These are phyloP conservation scores for Pugionium cornutum DNA, from an alignment of 345 rosid genomes.

Conservation along the genomic window DNA sequence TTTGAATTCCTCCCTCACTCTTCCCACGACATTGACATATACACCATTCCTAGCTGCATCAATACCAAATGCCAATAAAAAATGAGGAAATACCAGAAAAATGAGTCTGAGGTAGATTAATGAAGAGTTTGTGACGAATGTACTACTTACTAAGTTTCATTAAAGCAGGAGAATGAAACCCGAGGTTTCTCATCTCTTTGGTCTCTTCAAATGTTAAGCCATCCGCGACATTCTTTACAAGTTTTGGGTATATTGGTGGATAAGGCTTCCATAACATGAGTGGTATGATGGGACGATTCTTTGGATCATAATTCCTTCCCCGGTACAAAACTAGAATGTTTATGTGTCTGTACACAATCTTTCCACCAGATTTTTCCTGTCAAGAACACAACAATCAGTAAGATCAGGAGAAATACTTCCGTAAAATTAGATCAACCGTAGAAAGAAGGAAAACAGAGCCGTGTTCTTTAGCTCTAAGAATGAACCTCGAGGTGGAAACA, in stretches of 20 bases:
- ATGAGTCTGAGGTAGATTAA: neutral
- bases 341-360: slow-evolving; percentile 59
- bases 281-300: slow-evolving; percentile 66
- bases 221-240: slow-evolving; percentile 69
- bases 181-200: slow-evolving; percentile 74
- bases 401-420: slow-evolving; percentile 36
- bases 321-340: slow-evolving; percentile 72
- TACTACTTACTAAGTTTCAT: slow-evolving; percentile 66
- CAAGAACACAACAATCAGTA: slow-evolving; percentile 33
- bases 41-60: slow-evolving; percentile 88
- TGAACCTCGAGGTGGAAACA: slow-evolving; percentile 85
- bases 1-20: slow-evolving; percentile 63
- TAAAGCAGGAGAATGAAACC: slow-evolving; percentile 56
- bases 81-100: neutral
- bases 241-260: slow-evolving; percentile 79
- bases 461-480: slow-evolving; percentile 8
- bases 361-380: slow-evolving; percentile 86
- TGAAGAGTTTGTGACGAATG: neutral
- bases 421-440: neutral
- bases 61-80: slow-evolving; percentile 5
- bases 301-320: slow-evolving; percentile 75
- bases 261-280: slow-evolving; percentile 94
- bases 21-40: slow-evolving; percentile 73
- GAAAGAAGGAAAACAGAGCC: slow-evolving; percentile 9
- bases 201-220: slow-evolving; percentile 87